Evolutionary conservation across 345 rosid species (phyloP).

Genomic region (Eucalyptus decipiens): DNA sequence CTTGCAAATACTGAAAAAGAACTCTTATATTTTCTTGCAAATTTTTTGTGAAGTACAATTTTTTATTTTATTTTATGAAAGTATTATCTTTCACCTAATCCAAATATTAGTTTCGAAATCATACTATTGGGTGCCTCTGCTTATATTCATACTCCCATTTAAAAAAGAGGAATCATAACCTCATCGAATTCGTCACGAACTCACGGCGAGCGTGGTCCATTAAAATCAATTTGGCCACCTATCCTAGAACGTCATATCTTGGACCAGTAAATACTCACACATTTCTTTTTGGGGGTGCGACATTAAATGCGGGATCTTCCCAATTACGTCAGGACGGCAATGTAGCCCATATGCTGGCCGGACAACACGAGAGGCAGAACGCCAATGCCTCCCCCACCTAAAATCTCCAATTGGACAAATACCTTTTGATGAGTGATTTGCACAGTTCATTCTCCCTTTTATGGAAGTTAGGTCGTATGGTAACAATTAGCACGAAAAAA

Average conservation of each 20-base stretch:
- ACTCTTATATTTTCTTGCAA: neutral
- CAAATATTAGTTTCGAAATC: neutral
- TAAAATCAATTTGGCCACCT: neutral
- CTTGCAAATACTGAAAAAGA: neutral
- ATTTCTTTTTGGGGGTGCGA: neutral
- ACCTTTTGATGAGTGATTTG: neutral
- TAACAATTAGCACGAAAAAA: neutral
- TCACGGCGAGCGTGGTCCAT: neutral
- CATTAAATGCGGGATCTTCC: neutral
- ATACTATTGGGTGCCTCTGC: neutral
- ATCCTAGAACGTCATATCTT: neutral
- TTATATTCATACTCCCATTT: neutral
- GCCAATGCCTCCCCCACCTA: neutral
- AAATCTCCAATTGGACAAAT: neutral
- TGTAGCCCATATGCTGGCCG: neutral
- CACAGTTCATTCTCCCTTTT: neutral
- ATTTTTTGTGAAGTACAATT: neutral
- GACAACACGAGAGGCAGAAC: neutral
- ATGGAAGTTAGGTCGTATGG: neutral
- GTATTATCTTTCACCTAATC: neutral
- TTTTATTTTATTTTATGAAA: neutral
- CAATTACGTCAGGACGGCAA: neutral
- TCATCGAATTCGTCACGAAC: neutral
- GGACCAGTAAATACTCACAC: neutral
- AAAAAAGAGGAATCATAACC: neutral